These are phyloP conservation scores for Baorangia bicolor DNA, from an alignment of 768 basidiomycete species.

Conservation along the genomic window DNA sequence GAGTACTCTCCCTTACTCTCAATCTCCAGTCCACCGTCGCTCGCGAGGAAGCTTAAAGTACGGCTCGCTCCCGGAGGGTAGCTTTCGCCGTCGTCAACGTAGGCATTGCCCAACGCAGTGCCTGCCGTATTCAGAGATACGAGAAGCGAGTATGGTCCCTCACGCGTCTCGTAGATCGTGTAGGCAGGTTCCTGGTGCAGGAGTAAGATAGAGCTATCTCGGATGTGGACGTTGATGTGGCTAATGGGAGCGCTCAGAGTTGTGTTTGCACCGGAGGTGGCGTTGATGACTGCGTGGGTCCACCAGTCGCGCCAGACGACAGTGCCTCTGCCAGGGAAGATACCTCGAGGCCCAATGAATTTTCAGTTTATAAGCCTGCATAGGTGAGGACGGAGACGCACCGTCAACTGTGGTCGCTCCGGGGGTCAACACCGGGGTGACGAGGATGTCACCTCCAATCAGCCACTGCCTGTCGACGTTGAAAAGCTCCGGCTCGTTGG, in stretches of 20 bases:
- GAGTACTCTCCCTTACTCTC: constrained; percentile 27
- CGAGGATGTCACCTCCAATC: constrained; percentile 65
- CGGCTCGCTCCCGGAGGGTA: constrained; percentile 54
- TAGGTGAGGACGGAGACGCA: constrained; percentile 22
- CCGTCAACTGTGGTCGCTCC: constrained; percentile 69
- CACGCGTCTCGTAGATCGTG: constrained; percentile 64
- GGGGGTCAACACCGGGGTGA: constrained; percentile 72
- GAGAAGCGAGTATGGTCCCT: constrained; percentile 61
- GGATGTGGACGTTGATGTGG: constrained; percentile 74
- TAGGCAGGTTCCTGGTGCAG: constrained; percentile 63
- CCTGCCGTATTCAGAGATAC: constrained; percentile 51
- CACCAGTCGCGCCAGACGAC: constrained; percentile 75
- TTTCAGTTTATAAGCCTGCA: not conserved
- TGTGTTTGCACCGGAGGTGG: constrained; percentile 39
- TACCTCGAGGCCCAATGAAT: constrained; percentile 37
- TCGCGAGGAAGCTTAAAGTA: constrained; percentile 45
- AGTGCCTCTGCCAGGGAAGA: constrained; percentile 61
- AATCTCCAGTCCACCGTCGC: constrained; percentile 38
- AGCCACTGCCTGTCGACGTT: constrained; percentile 68
- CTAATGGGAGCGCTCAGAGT: constrained; percentile 66
- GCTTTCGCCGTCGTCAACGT: constrained; percentile 70
- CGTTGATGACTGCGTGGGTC: constrained; percentile 55
- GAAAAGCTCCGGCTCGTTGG: constrained; percentile 63
- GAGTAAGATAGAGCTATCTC: constrained; percentile 66
- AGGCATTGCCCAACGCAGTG: constrained; percentile 56